phyloP scores from a whole-genome alignment of 2,329 filamentous ascomycete species.

The Epicoccum sorghinum region DNA sequence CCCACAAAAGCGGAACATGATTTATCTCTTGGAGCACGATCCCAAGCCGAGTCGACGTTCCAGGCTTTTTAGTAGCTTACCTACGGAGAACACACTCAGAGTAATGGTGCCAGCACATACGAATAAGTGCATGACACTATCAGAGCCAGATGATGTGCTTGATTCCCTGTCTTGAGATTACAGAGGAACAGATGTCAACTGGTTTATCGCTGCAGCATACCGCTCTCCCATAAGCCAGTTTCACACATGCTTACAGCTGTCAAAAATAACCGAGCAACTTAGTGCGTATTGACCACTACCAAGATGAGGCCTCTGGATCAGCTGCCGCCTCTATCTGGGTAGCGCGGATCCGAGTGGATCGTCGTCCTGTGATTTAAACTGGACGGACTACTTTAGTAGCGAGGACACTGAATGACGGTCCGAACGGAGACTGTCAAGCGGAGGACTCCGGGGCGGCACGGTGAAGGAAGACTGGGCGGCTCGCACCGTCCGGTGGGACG shows the following conservation, averaged over 20 bases:
- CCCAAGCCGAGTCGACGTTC: too few species aligned
- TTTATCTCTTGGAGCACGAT: too few species aligned
- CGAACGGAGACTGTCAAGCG: neutral
- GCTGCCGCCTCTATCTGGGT: neutral
- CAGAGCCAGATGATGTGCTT: too few species aligned
- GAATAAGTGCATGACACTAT: too few species aligned
- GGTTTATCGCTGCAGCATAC: too few species aligned
- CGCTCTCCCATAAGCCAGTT: too few species aligned
- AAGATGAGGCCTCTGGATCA: constrained; percentile 2
- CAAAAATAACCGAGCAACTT: constrained; percentile 1
- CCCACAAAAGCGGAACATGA: too few species aligned
- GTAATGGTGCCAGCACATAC: too few species aligned
- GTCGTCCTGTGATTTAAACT: neutral
- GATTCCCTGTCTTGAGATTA: too few species aligned
- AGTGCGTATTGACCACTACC: neutral
- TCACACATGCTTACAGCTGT: neutral
- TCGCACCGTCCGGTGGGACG: constrained; percentile 22
- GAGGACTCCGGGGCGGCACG: constrained; percentile 14
- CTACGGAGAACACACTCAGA: too few species aligned
- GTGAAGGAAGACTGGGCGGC: constrained; percentile 12
- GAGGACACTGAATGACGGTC: neutral
- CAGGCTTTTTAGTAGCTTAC: too few species aligned
- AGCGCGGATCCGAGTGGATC: neutral
- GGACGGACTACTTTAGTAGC: neutral
- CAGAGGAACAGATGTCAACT: too few species aligned